Percentiles rank a stretch among this genome's conserved stretches.
Conservation (phyloP, 164 flowering plant genomes). For the Vitis rotundifolia region DNA sequence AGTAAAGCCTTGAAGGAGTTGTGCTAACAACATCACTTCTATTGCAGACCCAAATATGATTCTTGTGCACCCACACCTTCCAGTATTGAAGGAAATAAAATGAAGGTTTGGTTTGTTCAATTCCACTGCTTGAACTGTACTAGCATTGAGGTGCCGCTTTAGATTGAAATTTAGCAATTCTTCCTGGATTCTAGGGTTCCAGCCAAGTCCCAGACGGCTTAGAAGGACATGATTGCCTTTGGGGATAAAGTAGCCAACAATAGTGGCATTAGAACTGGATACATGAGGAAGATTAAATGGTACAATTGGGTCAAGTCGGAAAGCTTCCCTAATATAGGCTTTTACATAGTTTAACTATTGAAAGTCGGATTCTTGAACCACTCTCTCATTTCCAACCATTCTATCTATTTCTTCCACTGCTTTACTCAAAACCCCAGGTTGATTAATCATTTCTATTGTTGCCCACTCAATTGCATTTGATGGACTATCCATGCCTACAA, state of each 20-base stretch:
- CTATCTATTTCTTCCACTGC: too few species aligned
- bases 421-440: too few species aligned
- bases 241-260: constrained; percentile 1
- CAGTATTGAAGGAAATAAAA: too few species aligned
- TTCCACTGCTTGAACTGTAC: too few species aligned
- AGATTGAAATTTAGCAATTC: background rate
- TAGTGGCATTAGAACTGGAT: background rate
- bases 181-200: too few species aligned
- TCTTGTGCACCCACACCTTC: background rate
- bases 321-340: too few species aligned
- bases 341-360: too few species aligned
- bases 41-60: background rate
- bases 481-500: constrained; percentile 6
- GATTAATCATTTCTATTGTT: too few species aligned
- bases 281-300: constrained; percentile 16
- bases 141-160: background rate
- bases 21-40: constrained; percentile 10
- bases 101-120: too few species aligned
- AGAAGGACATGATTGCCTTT: background rate
- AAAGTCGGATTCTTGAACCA: too few species aligned
- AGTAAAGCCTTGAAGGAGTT: too few species aligned
- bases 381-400: constrained; percentile 5
- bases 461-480: background rate
- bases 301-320: background rate
- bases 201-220: too few species aligned